Evolutionary conservation across 164 flowering plant genomes (phyloP).

Genomic region (Stephania yunnanensis): DNA sequence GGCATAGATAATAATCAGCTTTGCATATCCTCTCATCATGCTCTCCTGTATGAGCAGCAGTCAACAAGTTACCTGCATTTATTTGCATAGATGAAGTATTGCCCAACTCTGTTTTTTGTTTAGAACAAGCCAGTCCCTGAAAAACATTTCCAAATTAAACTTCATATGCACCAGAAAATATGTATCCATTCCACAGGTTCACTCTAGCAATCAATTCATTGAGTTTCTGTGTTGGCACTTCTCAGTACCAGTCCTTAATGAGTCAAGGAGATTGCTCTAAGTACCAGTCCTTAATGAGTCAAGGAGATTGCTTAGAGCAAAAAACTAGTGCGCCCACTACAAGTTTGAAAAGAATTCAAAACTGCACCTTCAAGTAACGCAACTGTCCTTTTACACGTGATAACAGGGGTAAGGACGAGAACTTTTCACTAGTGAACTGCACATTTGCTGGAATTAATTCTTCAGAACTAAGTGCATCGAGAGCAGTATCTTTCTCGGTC

Average conservation of each 20-base stretch:
- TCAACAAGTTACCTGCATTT: constrained; percentile 21
- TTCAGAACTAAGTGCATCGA: constrained; percentile 54
- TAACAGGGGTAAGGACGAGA: constrained; percentile 42
- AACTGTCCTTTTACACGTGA: constrained; percentile 72
- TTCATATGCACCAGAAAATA: constrained; percentile 5
- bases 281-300: too few relatives aligned
- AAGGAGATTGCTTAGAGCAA: background rate
- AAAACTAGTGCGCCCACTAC: background rate
- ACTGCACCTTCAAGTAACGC: constrained; percentile 73
- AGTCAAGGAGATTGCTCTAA: background rate
- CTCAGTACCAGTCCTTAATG: too few relatives aligned
- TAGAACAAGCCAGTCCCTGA: constrained; percentile 75
- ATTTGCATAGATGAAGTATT: constrained; percentile 29
- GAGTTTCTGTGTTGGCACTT: background rate
- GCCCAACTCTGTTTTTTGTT: constrained; percentile 32
- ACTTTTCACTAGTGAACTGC: constrained; percentile 63
- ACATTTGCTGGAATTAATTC: constrained; percentile 55
- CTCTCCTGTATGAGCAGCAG: constrained; percentile 17
- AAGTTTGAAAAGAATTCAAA: constrained; percentile 1
- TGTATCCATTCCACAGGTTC: too few relatives aligned
- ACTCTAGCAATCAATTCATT: too few relatives aligned
- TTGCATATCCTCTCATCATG: constrained; percentile 22
- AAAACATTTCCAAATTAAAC: constrained; percentile 10
- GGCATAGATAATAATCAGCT: constrained; percentile 62
- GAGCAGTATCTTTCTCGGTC: constrained; percentile 46